These are phyloP conservation scores for Rhodotorula graminis DNA, from an alignment of 768 basidiomycete genomes.

Conservation along the genomic window DNA sequence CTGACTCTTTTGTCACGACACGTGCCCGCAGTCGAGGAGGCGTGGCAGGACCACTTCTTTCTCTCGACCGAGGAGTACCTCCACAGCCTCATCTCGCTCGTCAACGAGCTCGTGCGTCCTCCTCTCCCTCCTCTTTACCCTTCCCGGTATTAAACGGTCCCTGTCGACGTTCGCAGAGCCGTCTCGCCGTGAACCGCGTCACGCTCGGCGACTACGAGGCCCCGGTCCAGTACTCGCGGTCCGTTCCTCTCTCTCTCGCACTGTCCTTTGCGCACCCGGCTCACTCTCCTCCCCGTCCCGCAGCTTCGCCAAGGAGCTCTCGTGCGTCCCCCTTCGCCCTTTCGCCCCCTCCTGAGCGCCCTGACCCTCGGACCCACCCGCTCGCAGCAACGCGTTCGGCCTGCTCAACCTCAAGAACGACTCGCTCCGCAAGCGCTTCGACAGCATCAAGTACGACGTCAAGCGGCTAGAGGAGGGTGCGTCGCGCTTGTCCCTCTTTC, in stretches of 20 bases:
- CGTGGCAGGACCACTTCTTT: constrained; percentile 45
- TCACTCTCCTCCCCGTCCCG: background rate
- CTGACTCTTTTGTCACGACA: background rate
- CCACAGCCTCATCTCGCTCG: constrained; percentile 49
- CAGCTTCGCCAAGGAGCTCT: constrained; percentile 50
- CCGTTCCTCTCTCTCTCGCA: background rate
- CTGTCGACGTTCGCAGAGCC: constrained; percentile 33
- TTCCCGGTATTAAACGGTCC: no score
- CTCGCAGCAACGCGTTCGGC: constrained; percentile 26
- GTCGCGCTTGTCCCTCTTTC: background rate
- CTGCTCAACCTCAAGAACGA: constrained; percentile 51
- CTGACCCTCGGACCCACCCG: constrained; percentile 21
- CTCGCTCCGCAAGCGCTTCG: constrained; percentile 48
- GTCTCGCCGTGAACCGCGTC: constrained; percentile 44
- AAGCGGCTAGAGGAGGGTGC: constrained; percentile 49
- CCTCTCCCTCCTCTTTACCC: no score
- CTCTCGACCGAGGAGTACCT: constrained; percentile 51
- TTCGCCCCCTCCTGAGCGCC: no score
- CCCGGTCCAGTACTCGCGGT: constrained; percentile 47
- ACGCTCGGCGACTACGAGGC: constrained; percentile 49
- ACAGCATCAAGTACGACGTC: constrained; percentile 51
- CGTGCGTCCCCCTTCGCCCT: constrained; percentile 43
- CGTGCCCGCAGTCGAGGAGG: constrained; percentile 42
- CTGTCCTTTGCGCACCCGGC: background rate
- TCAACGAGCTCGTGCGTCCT: constrained; percentile 47